These are phyloP conservation scores for Cladophialophora carrionii DNA, from an alignment of 2,329 filamentous ascomycete species.

Conservation along the genomic window DNA sequence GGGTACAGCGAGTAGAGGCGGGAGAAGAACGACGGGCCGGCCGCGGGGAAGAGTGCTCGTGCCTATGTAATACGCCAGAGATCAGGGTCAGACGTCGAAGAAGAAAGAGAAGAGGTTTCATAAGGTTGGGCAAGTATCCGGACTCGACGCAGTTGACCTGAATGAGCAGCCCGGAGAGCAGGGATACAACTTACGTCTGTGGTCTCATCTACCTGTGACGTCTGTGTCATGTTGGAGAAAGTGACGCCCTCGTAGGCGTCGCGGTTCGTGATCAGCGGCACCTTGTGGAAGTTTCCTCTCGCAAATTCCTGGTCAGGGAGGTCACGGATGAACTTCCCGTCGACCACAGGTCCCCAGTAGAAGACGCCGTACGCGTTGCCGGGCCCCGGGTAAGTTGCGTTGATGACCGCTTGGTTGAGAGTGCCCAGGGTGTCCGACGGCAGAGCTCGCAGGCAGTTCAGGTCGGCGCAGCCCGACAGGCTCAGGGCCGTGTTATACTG, in stretches of 20 bases:
- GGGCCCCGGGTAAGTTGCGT: conserved; percentile 20
- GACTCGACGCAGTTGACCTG: not conserved
- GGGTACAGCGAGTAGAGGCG: conserved; percentile 50
- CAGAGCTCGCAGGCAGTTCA: conserved; percentile 20
- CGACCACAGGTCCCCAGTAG: conserved; percentile 40
- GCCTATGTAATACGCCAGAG: conserved; percentile 24
- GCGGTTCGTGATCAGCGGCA: conserved; percentile 44
- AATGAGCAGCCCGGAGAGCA: not conserved
- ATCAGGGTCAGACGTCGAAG: not conserved
- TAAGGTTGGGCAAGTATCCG: not conserved
- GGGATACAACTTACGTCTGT: conserved; percentile 35
- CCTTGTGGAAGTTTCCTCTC: conserved; percentile 39
- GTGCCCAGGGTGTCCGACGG: conserved; percentile 16
- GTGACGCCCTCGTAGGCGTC: conserved; percentile 47
- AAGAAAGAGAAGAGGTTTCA: not conserved
- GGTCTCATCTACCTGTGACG: conserved; percentile 39
- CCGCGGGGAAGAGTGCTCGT: conserved; percentile 43
- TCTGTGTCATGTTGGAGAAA: conserved; percentile 43
- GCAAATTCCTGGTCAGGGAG: conserved; percentile 43
- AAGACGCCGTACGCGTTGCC: conserved; percentile 23
- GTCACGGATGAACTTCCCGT: conserved; percentile 43
- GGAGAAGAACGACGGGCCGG: conserved; percentile 44
- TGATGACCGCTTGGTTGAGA: conserved; percentile 21
- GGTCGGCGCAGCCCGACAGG: conserved; percentile 49
- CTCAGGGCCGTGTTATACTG: conserved; percentile 51